Base-by-base conservation (phyloP, 306 rosid genomes). In the Clitoria ternatea region DNA sequence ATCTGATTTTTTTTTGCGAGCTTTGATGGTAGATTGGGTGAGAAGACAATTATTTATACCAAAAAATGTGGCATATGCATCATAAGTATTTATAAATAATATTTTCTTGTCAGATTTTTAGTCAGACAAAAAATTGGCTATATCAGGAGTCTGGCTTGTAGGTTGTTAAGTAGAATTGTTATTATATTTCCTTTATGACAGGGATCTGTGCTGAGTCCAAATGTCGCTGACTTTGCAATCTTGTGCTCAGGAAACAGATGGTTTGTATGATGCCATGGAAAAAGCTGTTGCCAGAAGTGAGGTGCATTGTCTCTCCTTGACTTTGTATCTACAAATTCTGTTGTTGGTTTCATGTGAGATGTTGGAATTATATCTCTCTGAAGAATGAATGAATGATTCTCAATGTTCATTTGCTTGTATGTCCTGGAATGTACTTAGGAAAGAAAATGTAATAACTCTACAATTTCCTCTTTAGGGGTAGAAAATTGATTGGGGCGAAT, bases 161-260 rank as follows among this genome's bases (percentile, higher is more conserved):
- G 76, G 77, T 70, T 84, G 77, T 77, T 80, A 81, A 81, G 91
- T 84, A 71, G 82, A 81, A 79, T 64, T 75, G 78, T 30, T 68
- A 85, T 83, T 83, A 85, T 75, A 82, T 84, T 75, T 75, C 75
- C 81, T 79, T 32, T 67, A 84, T 87, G 85, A 80, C 90, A 83
- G 84, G 87, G 88, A 83, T 73, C 80, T 85, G 36, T 87, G 90
- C 82, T 85, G 81, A 83, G 86, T 85, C 75, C 78, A 80, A 81
- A 77, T 79, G 85, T 89, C 76, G 83, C 91, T 95, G 88, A 95
- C 88, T 86, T 87, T 87, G 85, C 96, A 86, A 83, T 95, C 85
- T 87, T 86, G 90, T 91, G 89, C 83, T 84, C 97, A 95, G 99
- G 99, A 95, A 83, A 85, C 96, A 61, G 90, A 80, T 85, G 97